phyloP scores from a whole-genome alignment of 1,284 basidiomycete species.

The Lentinus polychrous region DNA sequence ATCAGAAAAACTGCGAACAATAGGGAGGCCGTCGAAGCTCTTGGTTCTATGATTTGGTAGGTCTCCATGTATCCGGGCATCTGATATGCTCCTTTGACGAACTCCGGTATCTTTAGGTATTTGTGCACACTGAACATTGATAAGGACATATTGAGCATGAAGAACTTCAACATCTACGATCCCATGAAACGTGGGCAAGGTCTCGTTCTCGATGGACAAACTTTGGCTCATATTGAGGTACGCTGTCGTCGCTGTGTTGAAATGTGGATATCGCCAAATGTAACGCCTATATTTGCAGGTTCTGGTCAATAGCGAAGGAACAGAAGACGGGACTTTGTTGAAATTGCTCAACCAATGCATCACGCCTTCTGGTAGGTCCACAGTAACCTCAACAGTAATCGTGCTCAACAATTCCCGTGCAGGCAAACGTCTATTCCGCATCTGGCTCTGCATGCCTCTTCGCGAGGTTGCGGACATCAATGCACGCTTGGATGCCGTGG shows the following conservation, averaged over 20 bases:
- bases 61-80: conserved; percentile 10
- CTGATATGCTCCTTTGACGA: neutral
- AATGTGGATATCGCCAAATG: neutral
- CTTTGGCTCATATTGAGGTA: conserved; percentile 88
- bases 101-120: conserved; percentile 44
- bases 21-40: conserved; percentile 68
- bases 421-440: conserved; percentile 89
- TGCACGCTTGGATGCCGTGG: conserved; percentile 88
- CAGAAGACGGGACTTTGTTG: conserved; percentile 81
- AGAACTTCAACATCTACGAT: conserved; percentile 95
- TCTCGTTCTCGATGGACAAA: conserved; percentile 87
- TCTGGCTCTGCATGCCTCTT: conserved; percentile 91
- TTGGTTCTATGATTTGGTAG: conserved; percentile 86
- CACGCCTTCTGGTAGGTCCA: conserved; percentile 78
- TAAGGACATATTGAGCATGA: conserved; percentile 87
- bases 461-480: conserved; percentile 80
- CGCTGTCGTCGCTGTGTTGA: conserved; percentile 5
- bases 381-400: neutral
- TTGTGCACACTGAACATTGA: conserved; percentile 89
- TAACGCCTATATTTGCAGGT: conserved; percentile 34
- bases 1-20: conserved; percentile 69
- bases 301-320: conserved; percentile 86
- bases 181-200: conserved; percentile 84
- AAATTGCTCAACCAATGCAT: conserved; percentile 80
- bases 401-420: neutral